Base-by-base conservation (phyloP, 371 early-diverging fungal species). In the Mortierella sp. region DNA sequence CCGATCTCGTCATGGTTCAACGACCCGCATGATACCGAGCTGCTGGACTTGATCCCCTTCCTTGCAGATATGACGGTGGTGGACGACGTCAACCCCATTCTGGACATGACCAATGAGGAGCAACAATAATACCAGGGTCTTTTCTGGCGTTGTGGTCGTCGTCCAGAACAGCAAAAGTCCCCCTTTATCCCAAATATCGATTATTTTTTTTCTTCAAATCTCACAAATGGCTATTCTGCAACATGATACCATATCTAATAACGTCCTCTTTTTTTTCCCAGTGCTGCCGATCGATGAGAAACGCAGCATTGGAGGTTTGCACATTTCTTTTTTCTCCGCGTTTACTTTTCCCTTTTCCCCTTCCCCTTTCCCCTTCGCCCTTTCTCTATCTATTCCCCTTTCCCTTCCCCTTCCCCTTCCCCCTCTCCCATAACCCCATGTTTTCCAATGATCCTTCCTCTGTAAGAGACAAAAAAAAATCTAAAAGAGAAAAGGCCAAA, bases 1-100 rank as follows among this genome's bases (percentile, higher is more conserved):
- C 98, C 98, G 31, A 97, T 99, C 69, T 95, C 96, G n/a, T 93
- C 95, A 24, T 99, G 99, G 99, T 97, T 98, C 87, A 96, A 96
- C 82, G 98, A 99, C 87, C 95, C 95, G 31, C 96, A 97, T 86
- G 99, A 98, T 86, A 96, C 97, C 44, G 98, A 98, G 90, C 90
- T 99, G 79, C 89, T 95, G 79, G 98, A 99, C 77, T 90, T 99
- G 70, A 94, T 97, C 57, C 97, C 97, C 28, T 98, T 98, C 90
- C 89, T 99, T 79, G 95, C 95, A 80, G 98, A 98, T 76, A 88
- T 99, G 82, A 95, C 95, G 34, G 86, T 86, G 31, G 98, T 98
- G 14, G 96, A 96, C 75, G 94, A 99, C 87, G 98, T 98, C 72
- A 95, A 93, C 72, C 89, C 92, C 28, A 95, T 98, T 46, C 89